A percentile compares a stretch with the other conserved stretches of the same genome.
Conservation (phyloP, 2,329 filamentous ascomycete species). For the Colletotrichum brevisporum region DNA sequence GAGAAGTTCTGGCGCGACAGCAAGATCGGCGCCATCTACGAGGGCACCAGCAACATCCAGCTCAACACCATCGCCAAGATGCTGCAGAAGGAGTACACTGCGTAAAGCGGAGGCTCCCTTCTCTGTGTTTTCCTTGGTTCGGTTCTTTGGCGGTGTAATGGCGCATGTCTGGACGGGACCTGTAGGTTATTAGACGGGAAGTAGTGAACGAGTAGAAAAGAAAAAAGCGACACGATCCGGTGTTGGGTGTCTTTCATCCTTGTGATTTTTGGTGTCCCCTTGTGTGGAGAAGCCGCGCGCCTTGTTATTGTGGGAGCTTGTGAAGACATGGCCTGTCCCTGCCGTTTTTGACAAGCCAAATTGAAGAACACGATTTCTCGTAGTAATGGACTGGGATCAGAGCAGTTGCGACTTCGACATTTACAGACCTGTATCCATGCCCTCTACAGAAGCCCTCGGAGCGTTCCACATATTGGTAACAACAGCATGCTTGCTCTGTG, state of each 20-base stretch:
- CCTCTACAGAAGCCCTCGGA: too few relatives aligned
- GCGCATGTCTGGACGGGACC: constrained; percentile 4
- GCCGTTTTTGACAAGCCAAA: too few relatives aligned
- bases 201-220: background rate
- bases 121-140: too few relatives aligned
- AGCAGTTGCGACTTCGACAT: too few relatives aligned
- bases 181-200: constrained; percentile 35
- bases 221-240: constrained; percentile 39
- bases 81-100: constrained; percentile 73
- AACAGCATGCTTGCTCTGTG: too few relatives aligned
- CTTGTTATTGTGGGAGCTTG: too few relatives aligned
- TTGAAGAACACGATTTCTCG: too few relatives aligned
- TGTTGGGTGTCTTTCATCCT: constrained; percentile 11
- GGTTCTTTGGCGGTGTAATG: background rate
- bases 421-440: too few relatives aligned
- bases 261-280: background rate
- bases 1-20: constrained; percentile 99
- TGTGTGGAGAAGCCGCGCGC: background rate
- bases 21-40: constrained; percentile 99
- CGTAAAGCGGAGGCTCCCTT: constrained; percentile 44
- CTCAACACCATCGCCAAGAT: constrained; percentile 76
- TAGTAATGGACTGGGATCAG: too few relatives aligned
- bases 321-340: too few relatives aligned
- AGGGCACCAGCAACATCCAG: constrained; percentile 88
- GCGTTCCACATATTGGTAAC: too few relatives aligned